Evolutionary conservation across 148 eudicot species (phyloP).

Genomic region (Dysphania ambrosioides): DNA sequence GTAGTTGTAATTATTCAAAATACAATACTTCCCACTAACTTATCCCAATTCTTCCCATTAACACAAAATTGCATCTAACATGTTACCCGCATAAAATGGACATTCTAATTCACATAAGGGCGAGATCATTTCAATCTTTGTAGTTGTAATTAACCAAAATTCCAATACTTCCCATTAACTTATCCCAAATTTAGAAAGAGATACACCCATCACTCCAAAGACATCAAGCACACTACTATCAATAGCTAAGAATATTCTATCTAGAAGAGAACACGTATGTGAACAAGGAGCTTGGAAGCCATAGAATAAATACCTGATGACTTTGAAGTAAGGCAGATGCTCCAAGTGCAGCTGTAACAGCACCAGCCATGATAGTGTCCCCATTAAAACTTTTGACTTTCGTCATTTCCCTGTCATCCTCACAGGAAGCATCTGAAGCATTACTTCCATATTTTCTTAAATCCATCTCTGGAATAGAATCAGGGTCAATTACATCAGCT

Average conservation of each 20-base stretch:
- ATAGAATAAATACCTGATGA: constrained; percentile 48
- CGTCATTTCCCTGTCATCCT: constrained; percentile 19
- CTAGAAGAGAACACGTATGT: neutral
- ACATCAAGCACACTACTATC: neutral
- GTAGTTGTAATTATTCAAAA: no score
- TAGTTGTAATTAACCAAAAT: no score
- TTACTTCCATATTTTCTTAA: constrained; percentile 5
- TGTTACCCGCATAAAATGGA: neutral
- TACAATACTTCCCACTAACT: neutral
- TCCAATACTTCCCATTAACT: neutral
- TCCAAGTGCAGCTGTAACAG: constrained; percentile 91
- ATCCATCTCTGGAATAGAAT: constrained; percentile 3
- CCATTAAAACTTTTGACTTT: constrained; percentile 28
- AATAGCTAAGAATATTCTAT: neutral
- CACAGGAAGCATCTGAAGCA: constrained; percentile 15
- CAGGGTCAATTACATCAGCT: constrained; percentile 25
- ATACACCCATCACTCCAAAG: neutral
- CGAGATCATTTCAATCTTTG: neutral
- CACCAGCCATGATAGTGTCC: constrained; percentile 62
- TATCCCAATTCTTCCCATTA: neutral
- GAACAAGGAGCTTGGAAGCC: constrained; percentile 11
- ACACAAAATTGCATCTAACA: neutral
- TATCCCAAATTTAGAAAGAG: neutral
- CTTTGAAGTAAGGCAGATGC: constrained; percentile 69
- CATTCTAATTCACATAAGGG: neutral